phyloP scores from a whole-genome alignment of 768 basidiomycete species.

The Sarcomyxa edulis region DNA sequence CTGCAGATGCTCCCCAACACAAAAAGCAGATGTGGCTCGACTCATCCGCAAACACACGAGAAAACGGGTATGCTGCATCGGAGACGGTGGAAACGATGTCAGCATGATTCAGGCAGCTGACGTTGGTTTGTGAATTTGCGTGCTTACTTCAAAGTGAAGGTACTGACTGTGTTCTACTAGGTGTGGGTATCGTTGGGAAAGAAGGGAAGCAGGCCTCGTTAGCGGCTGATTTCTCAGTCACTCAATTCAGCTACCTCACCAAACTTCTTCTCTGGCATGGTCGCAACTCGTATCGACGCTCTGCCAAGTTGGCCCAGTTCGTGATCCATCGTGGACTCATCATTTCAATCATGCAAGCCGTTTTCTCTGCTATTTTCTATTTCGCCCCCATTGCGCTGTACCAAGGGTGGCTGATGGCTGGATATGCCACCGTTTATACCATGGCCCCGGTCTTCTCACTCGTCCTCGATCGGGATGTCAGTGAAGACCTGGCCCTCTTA shows the following conservation, averaged over 20 bases:
- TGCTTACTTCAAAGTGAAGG: neutral
- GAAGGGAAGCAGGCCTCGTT: conserved; percentile 98
- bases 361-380: conserved; percentile 90
- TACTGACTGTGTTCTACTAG: conserved; percentile 33
- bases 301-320: conserved; percentile 96
- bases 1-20: conserved; percentile 96
- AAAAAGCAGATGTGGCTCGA: conserved; percentile 96
- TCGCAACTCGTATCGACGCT: conserved; percentile 96
- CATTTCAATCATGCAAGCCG: conserved; percentile 97
- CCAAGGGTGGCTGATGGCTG: conserved; percentile 97
- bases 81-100: conserved; percentile 98
- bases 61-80: conserved; percentile 97
- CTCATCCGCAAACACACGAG: conserved; percentile 86
- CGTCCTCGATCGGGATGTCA: conserved; percentile 93
- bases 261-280: conserved; percentile 99
- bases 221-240: conserved; percentile 98
- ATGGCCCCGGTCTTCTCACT: conserved; percentile 99
- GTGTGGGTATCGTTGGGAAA: conserved; percentile 97
- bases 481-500: conserved; percentile 87
- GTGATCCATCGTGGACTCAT: conserved; percentile 97
- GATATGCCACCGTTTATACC: conserved; percentile 93
- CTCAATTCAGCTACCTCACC: conserved; percentile 92
- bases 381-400: conserved; percentile 96
- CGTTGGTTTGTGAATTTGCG: conserved; percentile 63
- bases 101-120: conserved; percentile 99